Evolutionary conservation across 805 yeast species (phyloP).

Genomic region (Lipomyces oligophaga): DNA sequence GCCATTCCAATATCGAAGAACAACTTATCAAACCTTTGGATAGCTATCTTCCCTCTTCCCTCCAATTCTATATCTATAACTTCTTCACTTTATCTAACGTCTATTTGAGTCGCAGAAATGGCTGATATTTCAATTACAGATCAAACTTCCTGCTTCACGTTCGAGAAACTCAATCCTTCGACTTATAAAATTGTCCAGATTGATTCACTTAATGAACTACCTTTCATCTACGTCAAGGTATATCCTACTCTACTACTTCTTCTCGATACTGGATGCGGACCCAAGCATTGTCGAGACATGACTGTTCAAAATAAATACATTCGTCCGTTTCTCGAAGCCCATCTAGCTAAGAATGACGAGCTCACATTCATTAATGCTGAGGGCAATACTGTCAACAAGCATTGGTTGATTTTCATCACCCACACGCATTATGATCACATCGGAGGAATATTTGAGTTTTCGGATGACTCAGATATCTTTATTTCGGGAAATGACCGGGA

Average conservation of each 20-base stretch:
- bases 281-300: constrained; percentile 24
- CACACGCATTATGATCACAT: constrained; percentile 29
- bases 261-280: constrained; percentile 29
- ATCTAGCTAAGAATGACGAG: constrained; percentile 13
- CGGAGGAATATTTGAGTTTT: constrained; percentile 27
- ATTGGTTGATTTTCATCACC: constrained; percentile 27
- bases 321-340: constrained; percentile 20
- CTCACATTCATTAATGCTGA: constrained; percentile 16
- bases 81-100: too few relatives aligned
- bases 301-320: constrained; percentile 24
- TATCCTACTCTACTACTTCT: constrained; percentile 24
- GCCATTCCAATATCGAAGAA: too few relatives aligned
- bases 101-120: too few relatives aligned
- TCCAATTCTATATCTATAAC: too few relatives aligned
- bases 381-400: constrained; percentile 17
- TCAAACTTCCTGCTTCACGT: constrained; percentile 20
- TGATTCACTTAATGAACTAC: constrained; percentile 26
- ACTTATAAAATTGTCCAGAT: constrained; percentile 29
- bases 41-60: too few relatives aligned
- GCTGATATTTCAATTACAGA: constrained; percentile 7
- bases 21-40: too few relatives aligned
- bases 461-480: constrained; percentile 24
- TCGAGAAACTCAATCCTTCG: constrained; percentile 15
- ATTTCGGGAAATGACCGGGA: constrained; percentile 25
- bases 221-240: constrained; percentile 28